Percentiles rank a stretch among this genome's conserved stretches.
Evolutionary conservation across 116 monocot species (phyloP).

Genomic region (Posidonia oceanica): DNA sequence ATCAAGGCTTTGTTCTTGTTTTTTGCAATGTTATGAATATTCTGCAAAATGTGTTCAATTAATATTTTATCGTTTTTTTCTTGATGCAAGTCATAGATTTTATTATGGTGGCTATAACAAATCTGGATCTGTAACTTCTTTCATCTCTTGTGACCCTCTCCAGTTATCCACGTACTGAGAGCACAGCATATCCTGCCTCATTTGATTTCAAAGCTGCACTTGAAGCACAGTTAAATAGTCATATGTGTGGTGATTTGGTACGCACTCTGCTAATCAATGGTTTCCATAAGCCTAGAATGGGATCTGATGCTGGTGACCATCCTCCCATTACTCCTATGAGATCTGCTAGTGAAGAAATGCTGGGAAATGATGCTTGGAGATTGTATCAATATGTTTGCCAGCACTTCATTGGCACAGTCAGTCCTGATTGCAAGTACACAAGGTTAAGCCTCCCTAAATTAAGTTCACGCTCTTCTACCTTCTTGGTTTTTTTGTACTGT

Average conservation of each 20-base stretch:
- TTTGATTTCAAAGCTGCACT: slow-evolving; percentile 75
- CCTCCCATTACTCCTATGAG: slow-evolving; percentile 92
- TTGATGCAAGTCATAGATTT: not conserved
- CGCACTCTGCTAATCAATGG: slow-evolving; percentile 46
- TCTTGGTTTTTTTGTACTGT: no score
- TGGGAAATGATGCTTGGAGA: slow-evolving; percentile 92
- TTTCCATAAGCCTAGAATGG: slow-evolving; percentile 58
- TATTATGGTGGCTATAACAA: not conserved
- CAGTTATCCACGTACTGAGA: slow-evolving; percentile 98
- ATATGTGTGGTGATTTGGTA: slow-evolving; percentile 60
- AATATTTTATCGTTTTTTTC: not conserved
- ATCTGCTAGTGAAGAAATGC: slow-evolving; percentile 71
- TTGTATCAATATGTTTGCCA: slow-evolving; percentile 88
- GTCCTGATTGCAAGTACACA: slow-evolving; percentile 82
- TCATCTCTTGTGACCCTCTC: not conserved
- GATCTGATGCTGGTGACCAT: slow-evolving; percentile 92
- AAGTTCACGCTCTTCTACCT: not conserved
- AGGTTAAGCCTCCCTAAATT: slow-evolving; percentile 27
- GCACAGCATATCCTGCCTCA: slow-evolving; percentile 85
- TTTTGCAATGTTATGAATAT: no score
- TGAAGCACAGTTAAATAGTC: slow-evolving; percentile 37
- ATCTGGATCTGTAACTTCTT: not conserved
- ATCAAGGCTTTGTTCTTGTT: no score
- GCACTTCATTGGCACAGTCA: slow-evolving; percentile 83
- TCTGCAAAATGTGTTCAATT: not conserved